Evolutionary conservation across 225 moss, liverwort and hornwort species (phyloP).

Genomic region (Lunularia cruciata): DNA sequence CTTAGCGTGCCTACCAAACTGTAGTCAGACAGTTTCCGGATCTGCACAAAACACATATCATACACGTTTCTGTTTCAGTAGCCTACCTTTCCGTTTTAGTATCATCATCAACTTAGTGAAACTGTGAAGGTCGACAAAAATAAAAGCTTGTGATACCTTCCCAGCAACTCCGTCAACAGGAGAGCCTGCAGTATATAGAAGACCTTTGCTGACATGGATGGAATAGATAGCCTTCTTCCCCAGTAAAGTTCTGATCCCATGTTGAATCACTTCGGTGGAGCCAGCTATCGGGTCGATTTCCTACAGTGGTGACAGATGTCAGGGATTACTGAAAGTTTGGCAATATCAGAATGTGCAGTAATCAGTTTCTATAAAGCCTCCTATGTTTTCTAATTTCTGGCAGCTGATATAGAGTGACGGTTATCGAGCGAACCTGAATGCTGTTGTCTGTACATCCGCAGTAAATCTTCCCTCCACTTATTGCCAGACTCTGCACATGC

Average conservation of each 20-base stretch:
- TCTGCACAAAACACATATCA: slow-evolving; percentile 36
- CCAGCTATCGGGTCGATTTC: slow-evolving; percentile 42
- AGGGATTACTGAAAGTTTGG: no score
- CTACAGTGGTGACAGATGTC: no score
- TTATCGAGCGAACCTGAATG: slow-evolving; percentile 35
- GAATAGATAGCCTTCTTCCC: slow-evolving; percentile 46
- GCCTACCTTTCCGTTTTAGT: no score
- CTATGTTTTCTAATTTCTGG: no score
- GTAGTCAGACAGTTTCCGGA: slow-evolving; percentile 41
- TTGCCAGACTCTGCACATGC: slow-evolving; percentile 44
- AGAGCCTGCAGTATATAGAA: slow-evolving; percentile 44
- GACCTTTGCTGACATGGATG: slow-evolving; percentile 37
- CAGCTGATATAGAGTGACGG: no score
- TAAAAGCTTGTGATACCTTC: slow-evolving; percentile 29
- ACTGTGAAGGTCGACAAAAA: neutral
- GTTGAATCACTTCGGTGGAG: slow-evolving; percentile 32
- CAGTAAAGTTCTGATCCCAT: slow-evolving; percentile 38
- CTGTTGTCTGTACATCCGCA: slow-evolving; percentile 53
- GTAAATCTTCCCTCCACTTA: slow-evolving; percentile 37
- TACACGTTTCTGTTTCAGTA: no score
- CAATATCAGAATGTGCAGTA: no score
- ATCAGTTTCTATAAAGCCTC: no score
- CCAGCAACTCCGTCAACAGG: slow-evolving; percentile 42
- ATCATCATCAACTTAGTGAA: neutral
- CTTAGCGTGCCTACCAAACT: slow-evolving; percentile 25